A percentile compares a stretch with the other conserved stretches of the same genome.
These are phyloP conservation scores for Ascochyta koolunga DNA, from an alignment of 2,329 filamentous ascomycete species.

Conservation along the genomic window DNA sequence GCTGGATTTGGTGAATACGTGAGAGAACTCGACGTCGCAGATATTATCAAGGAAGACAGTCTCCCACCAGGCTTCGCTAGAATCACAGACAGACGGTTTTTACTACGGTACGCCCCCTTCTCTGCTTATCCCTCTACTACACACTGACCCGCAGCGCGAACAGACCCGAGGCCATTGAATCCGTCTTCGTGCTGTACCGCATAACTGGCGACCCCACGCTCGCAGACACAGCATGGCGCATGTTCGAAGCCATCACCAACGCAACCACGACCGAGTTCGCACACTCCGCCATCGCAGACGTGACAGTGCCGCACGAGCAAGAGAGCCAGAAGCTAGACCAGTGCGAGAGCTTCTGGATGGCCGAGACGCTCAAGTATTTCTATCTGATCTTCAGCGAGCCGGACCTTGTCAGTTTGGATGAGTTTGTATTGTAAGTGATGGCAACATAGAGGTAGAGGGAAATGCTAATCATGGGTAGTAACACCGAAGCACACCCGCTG, in stretches of 20 bases:
- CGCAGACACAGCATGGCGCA: slow-evolving; percentile 83
- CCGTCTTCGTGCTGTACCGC: slow-evolving; percentile 87
- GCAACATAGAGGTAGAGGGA: background rate
- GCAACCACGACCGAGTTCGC: slow-evolving; percentile 70
- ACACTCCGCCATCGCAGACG: slow-evolving; percentile 73
- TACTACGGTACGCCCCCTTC: slow-evolving; percentile 47
- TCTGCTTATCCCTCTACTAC: background rate
- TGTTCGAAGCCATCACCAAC: slow-evolving; percentile 76
- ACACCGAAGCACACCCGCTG: slow-evolving; percentile 62
- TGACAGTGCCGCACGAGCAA: slow-evolving; percentile 51
- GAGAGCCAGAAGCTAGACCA: slow-evolving; percentile 38
- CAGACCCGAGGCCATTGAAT: slow-evolving; percentile 85
- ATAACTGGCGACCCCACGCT: slow-evolving; percentile 78
- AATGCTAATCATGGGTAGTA: slow-evolving; percentile 34
- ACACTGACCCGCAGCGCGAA: background rate
- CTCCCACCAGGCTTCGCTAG: slow-evolving; percentile 50
- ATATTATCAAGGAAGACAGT: slow-evolving; percentile 47
- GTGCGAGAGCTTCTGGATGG: slow-evolving; percentile 81
- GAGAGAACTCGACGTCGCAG: slow-evolving; percentile 25
- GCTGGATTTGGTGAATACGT: slow-evolving; percentile 19
- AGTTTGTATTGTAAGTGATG: slow-evolving; percentile 62
- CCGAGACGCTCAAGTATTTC: slow-evolving; percentile 92
- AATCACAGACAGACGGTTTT: slow-evolving; percentile 48
- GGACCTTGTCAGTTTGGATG: slow-evolving; percentile 68
- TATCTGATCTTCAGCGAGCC: slow-evolving; percentile 79